A percentile compares a stretch with the other conserved stretches of the same genome.
These are phyloP conservation scores for Boletus reticulatus DNA, from an alignment of 768 basidiomycete species.

Conservation along the genomic window DNA sequence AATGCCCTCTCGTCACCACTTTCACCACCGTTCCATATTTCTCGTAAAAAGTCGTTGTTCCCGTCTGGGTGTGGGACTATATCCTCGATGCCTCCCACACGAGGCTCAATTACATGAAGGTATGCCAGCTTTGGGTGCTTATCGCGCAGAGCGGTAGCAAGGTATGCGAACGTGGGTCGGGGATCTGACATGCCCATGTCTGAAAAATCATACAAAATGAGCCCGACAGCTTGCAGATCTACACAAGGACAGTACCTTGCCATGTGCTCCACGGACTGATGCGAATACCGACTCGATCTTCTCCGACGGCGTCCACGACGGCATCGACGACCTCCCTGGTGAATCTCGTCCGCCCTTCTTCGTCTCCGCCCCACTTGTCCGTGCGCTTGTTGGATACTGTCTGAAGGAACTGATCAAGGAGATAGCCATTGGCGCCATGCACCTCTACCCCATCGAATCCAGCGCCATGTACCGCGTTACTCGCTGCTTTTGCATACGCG, in stretches of 20 bases:
- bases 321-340: background rate
- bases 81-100: conserved; percentile 16
- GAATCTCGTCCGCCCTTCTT: background rate
- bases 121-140: conserved; percentile 43
- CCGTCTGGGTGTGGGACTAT: background rate
- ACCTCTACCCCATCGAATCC: too few species aligned
- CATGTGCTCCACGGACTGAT: background rate
- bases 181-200: too few species aligned
- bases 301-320: background rate
- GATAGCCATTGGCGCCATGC: background rate
- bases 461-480: too few species aligned
- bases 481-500: background rate
- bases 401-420: background rate
- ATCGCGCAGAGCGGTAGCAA: conserved; percentile 28
- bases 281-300: background rate
- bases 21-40: too few species aligned
- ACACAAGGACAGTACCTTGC: background rate
- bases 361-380: background rate
- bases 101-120: conserved; percentile 47
- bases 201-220: conserved; percentile 44
- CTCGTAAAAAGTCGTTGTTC: too few species aligned
- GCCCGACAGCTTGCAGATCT: background rate
- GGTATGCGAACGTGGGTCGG: too few species aligned
- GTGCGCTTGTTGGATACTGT: background rate
- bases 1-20: too few species aligned